Base-by-base conservation (phyloP, 257 asterid genomes). In the Solanum gracilifrons region DNA sequence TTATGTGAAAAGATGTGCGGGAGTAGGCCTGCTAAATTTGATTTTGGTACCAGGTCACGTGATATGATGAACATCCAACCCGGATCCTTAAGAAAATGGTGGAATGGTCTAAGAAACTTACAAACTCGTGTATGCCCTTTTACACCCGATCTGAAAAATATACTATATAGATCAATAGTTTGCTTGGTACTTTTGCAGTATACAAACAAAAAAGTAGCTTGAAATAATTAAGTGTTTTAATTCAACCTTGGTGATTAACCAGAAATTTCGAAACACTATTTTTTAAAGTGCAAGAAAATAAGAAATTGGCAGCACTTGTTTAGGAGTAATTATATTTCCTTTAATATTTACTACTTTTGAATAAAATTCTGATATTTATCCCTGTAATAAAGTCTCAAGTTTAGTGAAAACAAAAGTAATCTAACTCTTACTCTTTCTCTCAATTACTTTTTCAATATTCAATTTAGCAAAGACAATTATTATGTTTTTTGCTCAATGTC, bases 21-120 rank as follows among this genome's bases (percentile, higher is more conserved):
- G 25, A 16, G 39, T 46, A 43, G n/a, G 36, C 66, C 84, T 79
- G 64, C 84, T 43, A 43, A 74, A 79, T 79, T 48, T 79, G 84
- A 29, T 79, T 43, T 79, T 25, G 25, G n/a, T 79, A 79, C 66
- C 25, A 43, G 84, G 37, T 79, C 66, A 79, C 12, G 11, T 79
- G 84, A 25, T 15, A 43, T 72, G 80, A 72, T 35, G 48, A 74
- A 74, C 27, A 21, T 21, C 51, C 46, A 35, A 35, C 48, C 98
- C 96, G 31, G 95, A 95, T n/a, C 58, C 83, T 37, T 76, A 37
- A 37, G 83, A 23, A 16, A 76, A 76, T 37, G 58, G 23, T 36
- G 51, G 82, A 11, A 36, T 74, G 82, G 20, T 23, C 29, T 13
- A 36, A 75, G 32, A 75, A 11, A 23, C 20, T 23, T 75, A 36